These are phyloP conservation scores for Fraxinus platypoda DNA, from an alignment of 305 asterid genomes.

Conservation along the genomic window DNA sequence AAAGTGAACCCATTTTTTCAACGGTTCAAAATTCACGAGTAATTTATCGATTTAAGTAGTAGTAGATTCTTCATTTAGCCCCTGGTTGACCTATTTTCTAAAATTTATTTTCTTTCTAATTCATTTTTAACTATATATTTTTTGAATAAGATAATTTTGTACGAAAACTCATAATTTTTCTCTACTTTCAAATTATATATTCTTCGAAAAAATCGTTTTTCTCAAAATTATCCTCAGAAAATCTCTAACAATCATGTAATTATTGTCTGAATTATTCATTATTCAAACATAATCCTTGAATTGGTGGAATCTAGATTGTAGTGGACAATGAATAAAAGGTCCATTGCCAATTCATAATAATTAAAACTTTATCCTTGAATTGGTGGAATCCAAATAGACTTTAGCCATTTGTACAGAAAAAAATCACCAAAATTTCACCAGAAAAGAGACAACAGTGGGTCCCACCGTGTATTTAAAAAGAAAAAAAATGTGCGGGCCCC, in stretches of 20 bases:
- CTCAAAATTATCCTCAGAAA: neutral
- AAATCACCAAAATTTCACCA: no score
- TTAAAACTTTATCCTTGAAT: neutral
- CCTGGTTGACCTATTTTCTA: neutral
- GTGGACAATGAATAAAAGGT: neutral
- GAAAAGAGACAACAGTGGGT: no score
- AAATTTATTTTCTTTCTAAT: neutral
- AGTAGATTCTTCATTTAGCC: neutral
- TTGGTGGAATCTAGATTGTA: neutral
- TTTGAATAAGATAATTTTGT: neutral
- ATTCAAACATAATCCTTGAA: neutral
- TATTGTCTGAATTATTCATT: neutral
- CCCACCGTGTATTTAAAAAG: no score
- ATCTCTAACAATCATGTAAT: neutral
- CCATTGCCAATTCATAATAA: neutral
- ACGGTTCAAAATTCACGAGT: neutral
- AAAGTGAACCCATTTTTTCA: neutral
- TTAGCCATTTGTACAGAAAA: no score
- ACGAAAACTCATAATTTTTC: neutral
- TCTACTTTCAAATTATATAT: neutral
- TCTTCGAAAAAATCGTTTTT: neutral
- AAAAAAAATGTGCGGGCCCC: no score
- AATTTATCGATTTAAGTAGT: neutral
- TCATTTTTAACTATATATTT: neutral
- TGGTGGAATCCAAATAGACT: neutral